These are phyloP conservation scores for Xylaria sp. DNA, from an alignment of 2,329 filamentous ascomycete species.

Conservation along the genomic window DNA sequence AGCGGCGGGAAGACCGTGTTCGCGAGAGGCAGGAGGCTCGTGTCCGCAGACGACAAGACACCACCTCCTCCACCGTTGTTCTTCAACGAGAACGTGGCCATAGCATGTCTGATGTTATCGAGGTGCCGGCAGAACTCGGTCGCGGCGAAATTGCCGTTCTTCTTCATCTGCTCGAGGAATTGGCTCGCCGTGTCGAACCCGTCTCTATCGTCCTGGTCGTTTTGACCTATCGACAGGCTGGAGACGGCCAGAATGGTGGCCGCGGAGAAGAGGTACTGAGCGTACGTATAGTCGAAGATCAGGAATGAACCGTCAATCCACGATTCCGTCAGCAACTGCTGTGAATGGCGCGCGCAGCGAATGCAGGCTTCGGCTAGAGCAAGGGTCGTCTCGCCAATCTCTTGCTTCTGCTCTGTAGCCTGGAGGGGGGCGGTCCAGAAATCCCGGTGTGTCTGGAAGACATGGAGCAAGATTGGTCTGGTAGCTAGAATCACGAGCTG, in stretches of 20 bases:
- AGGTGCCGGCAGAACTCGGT: slow-evolving; percentile 46
- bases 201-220: slow-evolving; percentile 42
- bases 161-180: slow-evolving; percentile 43
- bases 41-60: no score
- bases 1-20: not conserved
- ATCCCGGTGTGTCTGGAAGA: slow-evolving; percentile 36
- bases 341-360: slow-evolving; percentile 48
- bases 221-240: slow-evolving; percentile 38
- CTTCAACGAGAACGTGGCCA: not conserved
- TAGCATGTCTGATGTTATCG: slow-evolving; percentile 34
- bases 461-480: slow-evolving; percentile 40
- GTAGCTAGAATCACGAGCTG: slow-evolving; percentile 41
- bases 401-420: slow-evolving; percentile 14
- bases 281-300: slow-evolving; percentile 51
- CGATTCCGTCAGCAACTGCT: slow-evolving; percentile 44
- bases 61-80: not conserved
- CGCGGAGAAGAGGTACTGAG: slow-evolving; percentile 51
- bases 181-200: slow-evolving; percentile 43
- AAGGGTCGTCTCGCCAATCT: slow-evolving; percentile 38
- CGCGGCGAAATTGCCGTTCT: slow-evolving; percentile 45
- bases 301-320: slow-evolving; percentile 52
- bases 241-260: slow-evolving; percentile 49
- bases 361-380: slow-evolving; percentile 49
- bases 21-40: no score
- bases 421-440: slow-evolving; percentile 6